Evolutionary conservation across 305 asterid species (phyloP).

Genomic region (Solanum hybrid): DNA sequence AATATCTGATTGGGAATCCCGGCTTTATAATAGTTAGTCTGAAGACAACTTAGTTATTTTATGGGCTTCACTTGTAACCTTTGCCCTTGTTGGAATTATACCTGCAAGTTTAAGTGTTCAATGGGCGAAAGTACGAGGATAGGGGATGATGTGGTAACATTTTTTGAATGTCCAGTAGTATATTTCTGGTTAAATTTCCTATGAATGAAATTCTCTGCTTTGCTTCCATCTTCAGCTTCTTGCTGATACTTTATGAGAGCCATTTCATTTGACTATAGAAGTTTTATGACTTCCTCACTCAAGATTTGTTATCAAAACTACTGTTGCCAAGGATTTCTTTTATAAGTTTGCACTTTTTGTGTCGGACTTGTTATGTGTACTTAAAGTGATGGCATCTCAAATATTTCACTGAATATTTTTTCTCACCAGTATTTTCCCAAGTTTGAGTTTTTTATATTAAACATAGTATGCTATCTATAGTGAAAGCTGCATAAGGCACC

Average conservation of each 20-base stretch:
- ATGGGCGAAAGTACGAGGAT: background rate
- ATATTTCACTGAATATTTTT: background rate
- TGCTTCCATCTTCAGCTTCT: background rate
- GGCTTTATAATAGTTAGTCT: background rate
- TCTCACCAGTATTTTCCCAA: background rate
- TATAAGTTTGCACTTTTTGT: background rate
- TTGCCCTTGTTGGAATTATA: background rate
- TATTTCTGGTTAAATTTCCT: background rate
- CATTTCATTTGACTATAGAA: background rate
- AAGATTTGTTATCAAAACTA: background rate
- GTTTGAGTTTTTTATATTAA: background rate
- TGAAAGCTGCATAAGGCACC: background rate
- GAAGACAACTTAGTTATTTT: background rate
- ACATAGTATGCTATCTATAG: background rate
- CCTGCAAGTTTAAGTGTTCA: background rate
- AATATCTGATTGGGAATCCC: background rate
- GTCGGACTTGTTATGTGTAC: background rate
- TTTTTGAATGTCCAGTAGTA: background rate
- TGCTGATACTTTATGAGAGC: background rate
- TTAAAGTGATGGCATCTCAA: background rate
- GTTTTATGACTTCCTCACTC: background rate
- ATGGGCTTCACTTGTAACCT: background rate
- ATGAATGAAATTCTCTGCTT: background rate
- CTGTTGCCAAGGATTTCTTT: background rate
- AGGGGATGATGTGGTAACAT: background rate